Conservation (phyloP, 179 eudicot genomes). For the Beta macrorhiza region DNA sequence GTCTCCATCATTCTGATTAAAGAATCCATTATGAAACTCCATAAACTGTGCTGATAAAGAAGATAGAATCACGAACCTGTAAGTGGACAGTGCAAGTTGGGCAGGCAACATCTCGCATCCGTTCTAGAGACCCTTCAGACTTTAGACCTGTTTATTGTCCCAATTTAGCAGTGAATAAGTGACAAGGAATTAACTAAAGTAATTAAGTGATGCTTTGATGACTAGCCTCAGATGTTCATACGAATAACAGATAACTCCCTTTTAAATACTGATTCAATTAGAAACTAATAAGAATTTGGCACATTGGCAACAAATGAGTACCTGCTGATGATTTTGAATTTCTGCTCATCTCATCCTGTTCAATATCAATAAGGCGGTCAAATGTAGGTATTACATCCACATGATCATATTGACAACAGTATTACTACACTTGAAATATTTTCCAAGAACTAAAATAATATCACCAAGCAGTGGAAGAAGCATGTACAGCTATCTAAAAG, state of each 20-base stretch:
- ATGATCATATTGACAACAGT: neutral
- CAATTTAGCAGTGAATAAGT: neutral
- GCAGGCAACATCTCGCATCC: conserved; percentile 86
- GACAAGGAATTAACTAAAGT: neutral
- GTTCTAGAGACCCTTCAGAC: conserved; percentile 43
- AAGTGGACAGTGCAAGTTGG: conserved; percentile 95
- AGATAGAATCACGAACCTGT: conserved; percentile 52
- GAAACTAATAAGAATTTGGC: neutral
- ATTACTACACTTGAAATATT: neutral
- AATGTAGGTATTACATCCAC: neutral
- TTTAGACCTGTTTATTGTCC: conserved; percentile 44
- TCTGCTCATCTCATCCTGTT: conserved; percentile 87
- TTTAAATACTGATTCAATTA: neutral
- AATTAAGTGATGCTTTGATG: neutral
- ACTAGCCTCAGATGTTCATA: neutral
- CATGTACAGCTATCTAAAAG: neutral
- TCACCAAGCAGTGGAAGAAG: neutral
- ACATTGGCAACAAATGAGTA: conserved; percentile 21
- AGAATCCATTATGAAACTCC: no score
- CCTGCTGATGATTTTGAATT: conserved; percentile 66
- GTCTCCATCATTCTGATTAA: no score
- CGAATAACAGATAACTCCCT: neutral
- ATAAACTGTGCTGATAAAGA: neutral
- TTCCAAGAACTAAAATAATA: neutral
- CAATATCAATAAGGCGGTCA: conserved; percentile 17